Evolutionary conservation across 768 basidiomycete genomes (phyloP).

Genomic region (Boletus rubroflammeus): DNA sequence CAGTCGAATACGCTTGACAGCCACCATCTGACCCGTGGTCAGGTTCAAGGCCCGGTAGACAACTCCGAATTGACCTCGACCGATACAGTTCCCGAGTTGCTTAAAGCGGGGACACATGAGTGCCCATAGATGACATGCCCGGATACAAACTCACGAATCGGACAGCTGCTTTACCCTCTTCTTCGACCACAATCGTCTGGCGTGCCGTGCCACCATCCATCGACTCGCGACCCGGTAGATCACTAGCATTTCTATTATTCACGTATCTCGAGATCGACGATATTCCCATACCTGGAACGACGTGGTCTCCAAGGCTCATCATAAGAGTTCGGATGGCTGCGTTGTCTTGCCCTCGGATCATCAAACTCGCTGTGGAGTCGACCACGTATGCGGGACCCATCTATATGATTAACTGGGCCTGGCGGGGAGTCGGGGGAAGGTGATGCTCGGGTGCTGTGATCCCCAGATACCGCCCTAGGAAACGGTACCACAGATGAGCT

Average conservation of each 20-base stretch:
- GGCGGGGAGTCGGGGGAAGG: slow-evolving; percentile 39
- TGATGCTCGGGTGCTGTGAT: slow-evolving; percentile 35
- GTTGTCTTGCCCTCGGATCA: slow-evolving; percentile 46
- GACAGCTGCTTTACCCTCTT: slow-evolving; percentile 75
- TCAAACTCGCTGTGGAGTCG: slow-evolving; percentile 77
- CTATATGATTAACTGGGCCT: slow-evolving; percentile 25
- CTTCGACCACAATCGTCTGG: slow-evolving; percentile 70
- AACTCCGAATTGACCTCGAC: slow-evolving; percentile 93
- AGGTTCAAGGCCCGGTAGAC: slow-evolving; percentile 94
- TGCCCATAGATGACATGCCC: slow-evolving; percentile 1
- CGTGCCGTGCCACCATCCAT: slow-evolving; percentile 62
- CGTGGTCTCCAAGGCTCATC: slow-evolving; percentile 60
- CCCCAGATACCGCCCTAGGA: slow-evolving; percentile 56
- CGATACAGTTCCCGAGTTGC: slow-evolving; percentile 98
- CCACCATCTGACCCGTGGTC: slow-evolving; percentile 95
- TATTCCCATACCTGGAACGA: slow-evolving; percentile 69
- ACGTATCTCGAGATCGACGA: slow-evolving; percentile 59
- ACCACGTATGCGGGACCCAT: slow-evolving; percentile 44
- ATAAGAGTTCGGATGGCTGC: slow-evolving; percentile 60
- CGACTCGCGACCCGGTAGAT: slow-evolving; percentile 57
- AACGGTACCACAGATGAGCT: slow-evolving; percentile 55
- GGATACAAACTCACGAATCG: slow-evolving; percentile 64
- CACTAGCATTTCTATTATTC: slow-evolving; percentile 57
- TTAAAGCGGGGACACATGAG: slow-evolving; percentile 32
- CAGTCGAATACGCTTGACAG: slow-evolving; percentile 93